Conservation (phyloP, 345 rosid species). For the Erysimum cheiranthoides region DNA sequence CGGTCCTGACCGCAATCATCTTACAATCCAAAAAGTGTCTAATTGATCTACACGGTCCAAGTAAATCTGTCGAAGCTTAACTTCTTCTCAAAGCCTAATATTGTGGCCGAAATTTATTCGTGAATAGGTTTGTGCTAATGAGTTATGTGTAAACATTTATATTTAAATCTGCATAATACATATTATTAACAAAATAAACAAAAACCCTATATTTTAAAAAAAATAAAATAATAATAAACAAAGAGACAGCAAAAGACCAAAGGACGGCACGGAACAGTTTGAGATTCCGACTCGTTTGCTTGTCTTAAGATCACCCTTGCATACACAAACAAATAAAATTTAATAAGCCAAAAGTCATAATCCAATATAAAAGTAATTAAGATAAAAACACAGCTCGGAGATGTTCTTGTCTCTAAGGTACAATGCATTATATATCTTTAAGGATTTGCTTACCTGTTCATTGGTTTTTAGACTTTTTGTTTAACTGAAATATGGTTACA, state of each 20-base stretch:
- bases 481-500: too few species aligned
- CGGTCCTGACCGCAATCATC: too few species aligned
- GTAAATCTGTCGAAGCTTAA: too few species aligned
- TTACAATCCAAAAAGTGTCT: too few species aligned
- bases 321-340: not conserved
- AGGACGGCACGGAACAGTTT: conserved; percentile 11
- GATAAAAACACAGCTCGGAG: not conserved
- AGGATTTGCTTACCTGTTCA: not conserved
- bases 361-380: not conserved
- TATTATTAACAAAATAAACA: too few species aligned
- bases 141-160: too few species aligned
- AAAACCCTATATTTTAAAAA: not conserved
- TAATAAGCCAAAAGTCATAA: not conserved
- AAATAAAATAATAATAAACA: not conserved
- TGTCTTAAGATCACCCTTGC: conserved; percentile 19
- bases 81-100: too few species aligned
- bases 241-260: not conserved
- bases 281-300: conserved; percentile 13
- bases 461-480: not conserved
- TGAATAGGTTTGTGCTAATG: too few species aligned
- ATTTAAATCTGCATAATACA: too few species aligned
- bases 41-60: too few species aligned
- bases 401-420: not conserved
- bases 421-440: not conserved
- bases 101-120: too few species aligned